Evolutionary conservation across 2,329 filamentous ascomycete species (phyloP).

Genomic region (Trichoderma sp.): DNA sequence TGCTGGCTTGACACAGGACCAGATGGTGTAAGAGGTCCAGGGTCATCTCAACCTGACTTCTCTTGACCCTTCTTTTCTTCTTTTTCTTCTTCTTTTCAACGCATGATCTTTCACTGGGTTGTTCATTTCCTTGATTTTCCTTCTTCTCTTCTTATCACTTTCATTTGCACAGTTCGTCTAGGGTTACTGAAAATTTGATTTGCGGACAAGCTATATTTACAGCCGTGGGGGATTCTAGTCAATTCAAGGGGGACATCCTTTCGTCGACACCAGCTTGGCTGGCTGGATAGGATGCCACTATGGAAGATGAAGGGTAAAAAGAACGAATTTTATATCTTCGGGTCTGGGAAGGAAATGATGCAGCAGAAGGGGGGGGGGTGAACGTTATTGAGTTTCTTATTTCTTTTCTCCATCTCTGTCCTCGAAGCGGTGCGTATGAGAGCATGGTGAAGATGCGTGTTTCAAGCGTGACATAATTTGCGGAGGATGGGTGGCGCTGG

Average conservation of each 20-base stretch:
- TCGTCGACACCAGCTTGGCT: not conserved
- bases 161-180: constrained; percentile 14
- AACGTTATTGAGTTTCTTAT: not conserved
- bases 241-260: not conserved
- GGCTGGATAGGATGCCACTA: not conserved
- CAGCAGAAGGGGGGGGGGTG: constrained; percentile 10
- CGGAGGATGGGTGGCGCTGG: not conserved
- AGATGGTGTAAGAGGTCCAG: constrained; percentile 74
- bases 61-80: not conserved
- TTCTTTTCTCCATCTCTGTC: not conserved
- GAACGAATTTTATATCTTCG: not conserved
- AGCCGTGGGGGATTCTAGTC: not conserved
- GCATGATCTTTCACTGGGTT: not conserved
- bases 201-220: not conserved
- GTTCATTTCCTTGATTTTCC: not conserved
- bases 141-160: not conserved
- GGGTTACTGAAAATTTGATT: constrained; percentile 16
- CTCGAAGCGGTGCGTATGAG: constrained; percentile 6
- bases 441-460: constrained; percentile 2
- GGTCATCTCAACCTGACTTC: not conserved
- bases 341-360: constrained; percentile 9
- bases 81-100: not conserved
- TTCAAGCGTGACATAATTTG: constrained; percentile 7
- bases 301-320: not conserved
- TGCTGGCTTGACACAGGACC: constrained; percentile 84